Evolutionary conservation across 345 rosid species (phyloP).

Genomic region (Syzygium grande): DNA sequence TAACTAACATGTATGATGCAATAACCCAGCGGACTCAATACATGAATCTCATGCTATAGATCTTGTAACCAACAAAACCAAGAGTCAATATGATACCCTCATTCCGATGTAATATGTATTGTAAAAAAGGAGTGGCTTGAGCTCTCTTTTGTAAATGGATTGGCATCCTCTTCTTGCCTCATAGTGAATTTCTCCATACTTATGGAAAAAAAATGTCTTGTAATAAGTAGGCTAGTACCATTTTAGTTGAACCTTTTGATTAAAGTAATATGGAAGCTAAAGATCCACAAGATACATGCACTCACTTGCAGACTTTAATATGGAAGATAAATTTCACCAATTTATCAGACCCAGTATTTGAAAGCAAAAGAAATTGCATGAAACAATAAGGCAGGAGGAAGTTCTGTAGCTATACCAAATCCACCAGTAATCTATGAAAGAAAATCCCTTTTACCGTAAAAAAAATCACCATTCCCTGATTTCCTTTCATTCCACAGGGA

Average conservation of each 20-base stretch:
- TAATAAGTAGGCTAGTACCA: background rate
- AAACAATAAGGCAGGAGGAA: background rate
- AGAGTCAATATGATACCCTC: background rate
- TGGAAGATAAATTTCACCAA: background rate
- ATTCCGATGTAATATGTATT: background rate
- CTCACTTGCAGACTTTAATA: background rate
- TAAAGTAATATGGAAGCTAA: background rate
- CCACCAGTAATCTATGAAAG: background rate
- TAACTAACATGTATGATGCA: background rate
- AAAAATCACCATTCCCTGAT: background rate
- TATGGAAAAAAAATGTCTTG: background rate
- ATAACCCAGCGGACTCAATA: background rate
- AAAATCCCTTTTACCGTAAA: background rate
- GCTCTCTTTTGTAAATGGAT: background rate
- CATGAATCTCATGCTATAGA: background rate
- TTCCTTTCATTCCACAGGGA: background rate
- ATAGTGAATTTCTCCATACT: background rate
- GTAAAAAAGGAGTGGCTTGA: background rate
- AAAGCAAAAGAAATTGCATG: background rate
- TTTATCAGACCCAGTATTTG: background rate
- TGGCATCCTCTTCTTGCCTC: background rate
- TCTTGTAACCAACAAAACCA: background rate
- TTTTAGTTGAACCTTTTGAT: background rate
- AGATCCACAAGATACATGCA: background rate
- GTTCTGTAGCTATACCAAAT: background rate